A percentile compares a stretch with the other conserved stretches of the same genome.
phyloP scores from a whole-genome alignment of 2,329 filamentous ascomycete species.

The Arthrobotrys megalospora region DNA sequence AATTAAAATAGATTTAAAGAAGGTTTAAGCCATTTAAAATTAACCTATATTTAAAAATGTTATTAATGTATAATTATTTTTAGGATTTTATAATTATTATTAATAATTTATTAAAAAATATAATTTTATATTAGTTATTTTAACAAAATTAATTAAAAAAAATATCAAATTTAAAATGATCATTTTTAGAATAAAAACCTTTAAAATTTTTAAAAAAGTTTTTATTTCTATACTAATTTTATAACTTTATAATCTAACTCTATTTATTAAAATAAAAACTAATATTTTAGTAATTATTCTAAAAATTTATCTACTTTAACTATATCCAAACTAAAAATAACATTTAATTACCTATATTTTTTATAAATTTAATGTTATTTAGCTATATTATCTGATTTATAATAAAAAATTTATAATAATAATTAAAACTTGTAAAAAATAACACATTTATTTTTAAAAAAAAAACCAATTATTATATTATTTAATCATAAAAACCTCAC shows the following conservation, averaged over 20 bases:
- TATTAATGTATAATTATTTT: no score
- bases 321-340: background rate
- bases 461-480: background rate
- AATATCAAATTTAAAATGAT: no score
- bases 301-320: background rate
- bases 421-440: background rate
- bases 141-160: no score
- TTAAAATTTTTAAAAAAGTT: no score
- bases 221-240: no score
- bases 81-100: no score
- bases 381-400: background rate
- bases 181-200: no score
- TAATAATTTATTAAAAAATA: no score
- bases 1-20: background rate
- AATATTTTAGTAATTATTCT: background rate
- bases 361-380: background rate
- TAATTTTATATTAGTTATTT: no score
- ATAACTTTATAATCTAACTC: no score
- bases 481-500: conserved; percentile 4
- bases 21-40: background rate
- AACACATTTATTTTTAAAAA: background rate
- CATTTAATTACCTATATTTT: background rate
- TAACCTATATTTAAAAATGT: background rate
- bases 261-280: no score
- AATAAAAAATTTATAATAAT: background rate